Percentiles rank a stretch among this genome's conserved stretches.
phyloP scores from a whole-genome alignment of 768 basidiomycete species.

The Mycena maculata region DNA sequence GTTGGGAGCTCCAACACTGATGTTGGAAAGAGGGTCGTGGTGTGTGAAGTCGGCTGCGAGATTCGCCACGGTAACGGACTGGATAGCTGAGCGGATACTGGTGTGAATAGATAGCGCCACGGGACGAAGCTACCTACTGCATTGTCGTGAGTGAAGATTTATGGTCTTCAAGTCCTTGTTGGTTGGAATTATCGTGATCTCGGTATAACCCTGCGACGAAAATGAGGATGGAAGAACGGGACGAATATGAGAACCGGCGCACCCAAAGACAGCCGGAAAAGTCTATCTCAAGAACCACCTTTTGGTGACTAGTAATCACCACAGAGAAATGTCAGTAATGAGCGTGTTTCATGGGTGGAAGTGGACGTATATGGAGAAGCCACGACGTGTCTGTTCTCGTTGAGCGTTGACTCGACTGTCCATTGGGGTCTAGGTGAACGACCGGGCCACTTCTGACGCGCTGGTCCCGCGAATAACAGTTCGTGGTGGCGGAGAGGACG shows the following conservation, averaged over 20 bases:
- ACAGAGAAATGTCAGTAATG: conserved; percentile 55
- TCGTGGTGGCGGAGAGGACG: conserved; percentile 41
- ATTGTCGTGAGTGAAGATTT: conserved; percentile 90
- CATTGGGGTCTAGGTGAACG: conserved; percentile 47
- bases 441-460: conserved; percentile 26
- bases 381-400: conserved; percentile 83
- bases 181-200: conserved; percentile 88
- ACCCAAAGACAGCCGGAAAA: conserved; percentile 91
- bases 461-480: conserved; percentile 36
- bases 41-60: conserved; percentile 83
- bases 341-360: conserved; percentile 39
- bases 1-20: conserved; percentile 62
- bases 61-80: conserved; percentile 78
- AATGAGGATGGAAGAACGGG: conserved; percentile 35
- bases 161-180: conserved; percentile 84
- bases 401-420: conserved; percentile 69
- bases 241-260: conserved; percentile 40
- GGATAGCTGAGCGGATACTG: conserved; percentile 64
- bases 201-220: conserved; percentile 83
- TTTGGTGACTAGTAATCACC: conserved; percentile 93
- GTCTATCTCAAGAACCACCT: conserved; percentile 94
- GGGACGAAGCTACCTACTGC: conserved; percentile 63
- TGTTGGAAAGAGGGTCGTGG: conserved; percentile 77
- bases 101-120: conserved; percentile 30
- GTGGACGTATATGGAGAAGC: conserved; percentile 89